Evolutionary conservation across 208 protist genomes (phyloP), one percentile per base, ranked within the genome.

Genomic region (Wallacemonas sp.): DNA sequence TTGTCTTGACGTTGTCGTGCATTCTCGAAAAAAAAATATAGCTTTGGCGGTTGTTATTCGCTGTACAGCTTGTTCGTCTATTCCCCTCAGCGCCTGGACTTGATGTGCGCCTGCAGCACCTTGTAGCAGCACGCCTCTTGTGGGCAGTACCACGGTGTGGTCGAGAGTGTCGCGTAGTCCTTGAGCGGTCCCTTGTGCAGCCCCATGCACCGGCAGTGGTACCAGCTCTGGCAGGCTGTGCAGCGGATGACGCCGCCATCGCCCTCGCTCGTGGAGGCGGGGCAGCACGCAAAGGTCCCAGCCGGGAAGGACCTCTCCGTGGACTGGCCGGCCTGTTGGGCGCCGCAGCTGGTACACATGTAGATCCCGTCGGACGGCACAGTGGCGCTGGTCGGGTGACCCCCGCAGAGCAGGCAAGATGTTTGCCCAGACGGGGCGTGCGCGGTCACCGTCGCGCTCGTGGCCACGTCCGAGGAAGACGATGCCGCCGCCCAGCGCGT

Each of bases 281-380:
- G 91, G 63, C 91, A 96, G 70, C 91, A 96, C 74, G 79, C 84
- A 50, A 96, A 86, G 32, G 86, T 96, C 49, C 87, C 86, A 1
- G 82, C 71, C 0, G 85, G 83, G 65, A 91, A 91, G 0, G 50
- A 44, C 49, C 65, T 68, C 11, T 54, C 57, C 11, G 39, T 50
- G 45, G 67, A 46, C 22, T 61, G 44, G 20, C 12, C 36, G 18
- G 61, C 45, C 14, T 81, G 77, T 44, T 67, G 29, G 12, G 67
- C 72, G 14, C 65, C 76, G 54, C 90, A 95, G 14, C 31, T 49
- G 1, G 64, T 22, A 59, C 90, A 95, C 7, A 84, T 50, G 64
- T 93, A 95, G 7, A 87, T 45, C 10, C 90, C 87, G 26, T 86
- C 90, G 20, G 63, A 25, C 0, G 90, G 90, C 33, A 92, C 70